These are phyloP conservation scores for Lablab purpureus DNA, from an alignment of 306 rosid genomes.

Conservation along the genomic window DNA sequence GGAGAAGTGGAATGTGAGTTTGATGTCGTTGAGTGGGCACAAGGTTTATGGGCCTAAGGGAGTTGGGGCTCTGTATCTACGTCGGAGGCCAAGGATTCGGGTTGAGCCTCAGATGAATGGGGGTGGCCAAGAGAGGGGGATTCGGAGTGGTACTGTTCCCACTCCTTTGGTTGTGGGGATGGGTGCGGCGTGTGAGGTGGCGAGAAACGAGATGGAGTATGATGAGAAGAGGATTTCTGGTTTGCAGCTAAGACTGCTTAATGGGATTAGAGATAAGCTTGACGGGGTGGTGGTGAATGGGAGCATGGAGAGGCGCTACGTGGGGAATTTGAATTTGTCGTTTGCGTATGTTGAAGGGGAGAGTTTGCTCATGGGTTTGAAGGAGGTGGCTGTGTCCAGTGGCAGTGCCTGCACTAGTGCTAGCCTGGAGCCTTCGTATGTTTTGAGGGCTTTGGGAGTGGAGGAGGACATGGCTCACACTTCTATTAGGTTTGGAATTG, in stretches of 20 bases:
- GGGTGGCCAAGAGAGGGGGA: constrained; percentile 96
- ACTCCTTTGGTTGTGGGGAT: constrained; percentile 88
- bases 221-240: constrained; percentile 69
- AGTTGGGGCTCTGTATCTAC: constrained; percentile 80
- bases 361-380: constrained; percentile 94
- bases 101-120: constrained; percentile 99
- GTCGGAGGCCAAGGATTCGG: constrained; percentile 91
- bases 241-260: constrained; percentile 70
- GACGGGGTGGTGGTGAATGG: constrained; percentile 96
- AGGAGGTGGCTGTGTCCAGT: constrained; percentile 98
- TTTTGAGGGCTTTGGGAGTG: constrained; percentile 93
- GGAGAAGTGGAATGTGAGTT: constrained; percentile 92
- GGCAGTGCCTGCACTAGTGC: constrained; percentile 99
- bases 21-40: constrained; percentile 92
- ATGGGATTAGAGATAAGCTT: constrained; percentile 65
- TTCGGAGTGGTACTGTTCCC: constrained; percentile 91
- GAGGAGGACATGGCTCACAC: constrained; percentile 99
- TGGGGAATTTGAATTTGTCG: constrained; percentile 83
- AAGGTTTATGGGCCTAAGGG: constrained; percentile 92
- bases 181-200: constrained; percentile 90
- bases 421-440: constrained; percentile 96
- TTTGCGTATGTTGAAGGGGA: constrained; percentile 94
- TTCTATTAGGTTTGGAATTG: constrained; percentile 94
- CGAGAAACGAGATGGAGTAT: constrained; percentile 84
- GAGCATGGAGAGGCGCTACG: constrained; percentile 79